Conservation (phyloP, 2,329 filamentous ascomycete species). For the Pestalotiopsis sp. region DNA sequence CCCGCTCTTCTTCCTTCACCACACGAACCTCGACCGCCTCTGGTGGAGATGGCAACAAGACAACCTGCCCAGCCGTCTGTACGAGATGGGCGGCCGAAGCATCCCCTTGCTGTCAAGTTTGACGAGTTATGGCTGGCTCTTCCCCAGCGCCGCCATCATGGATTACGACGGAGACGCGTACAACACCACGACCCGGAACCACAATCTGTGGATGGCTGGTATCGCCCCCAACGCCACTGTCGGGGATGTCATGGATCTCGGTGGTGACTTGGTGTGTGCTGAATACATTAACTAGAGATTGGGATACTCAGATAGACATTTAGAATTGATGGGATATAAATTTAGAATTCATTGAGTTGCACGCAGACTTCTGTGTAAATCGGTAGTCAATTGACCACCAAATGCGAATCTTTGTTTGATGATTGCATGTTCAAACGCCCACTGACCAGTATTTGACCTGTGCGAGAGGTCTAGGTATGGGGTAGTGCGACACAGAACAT, state of each 20-base stretch:
- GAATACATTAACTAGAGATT: slow-evolving; percentile 17
- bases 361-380: too few species aligned
- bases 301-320: neutral
- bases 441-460: too few species aligned
- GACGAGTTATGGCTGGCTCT: neutral
- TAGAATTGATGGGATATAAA: neutral
- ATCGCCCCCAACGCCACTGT: slow-evolving; percentile 36
- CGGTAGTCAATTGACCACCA: too few species aligned
- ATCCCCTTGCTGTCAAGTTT: neutral
- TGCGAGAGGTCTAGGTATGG: too few species aligned
- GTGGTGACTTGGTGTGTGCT: slow-evolving; percentile 18
- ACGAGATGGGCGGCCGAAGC: slow-evolving; percentile 10
- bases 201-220: neutral
- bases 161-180: slow-evolving; percentile 16
- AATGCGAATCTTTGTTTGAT: too few species aligned
- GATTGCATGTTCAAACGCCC: too few species aligned
- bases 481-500: too few species aligned
- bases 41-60: slow-evolving; percentile 21
- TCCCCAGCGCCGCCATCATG: slow-evolving; percentile 13
- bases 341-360: too few species aligned
- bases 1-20: slow-evolving; percentile 33
- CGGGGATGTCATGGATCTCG: slow-evolving; percentile 22
- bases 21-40: slow-evolving; percentile 30
- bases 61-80: neutral
- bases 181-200: slow-evolving; percentile 6